Conservation (phyloP, 2,329 filamentous ascomycete genomes). For the Penicillium sp. region DNA sequence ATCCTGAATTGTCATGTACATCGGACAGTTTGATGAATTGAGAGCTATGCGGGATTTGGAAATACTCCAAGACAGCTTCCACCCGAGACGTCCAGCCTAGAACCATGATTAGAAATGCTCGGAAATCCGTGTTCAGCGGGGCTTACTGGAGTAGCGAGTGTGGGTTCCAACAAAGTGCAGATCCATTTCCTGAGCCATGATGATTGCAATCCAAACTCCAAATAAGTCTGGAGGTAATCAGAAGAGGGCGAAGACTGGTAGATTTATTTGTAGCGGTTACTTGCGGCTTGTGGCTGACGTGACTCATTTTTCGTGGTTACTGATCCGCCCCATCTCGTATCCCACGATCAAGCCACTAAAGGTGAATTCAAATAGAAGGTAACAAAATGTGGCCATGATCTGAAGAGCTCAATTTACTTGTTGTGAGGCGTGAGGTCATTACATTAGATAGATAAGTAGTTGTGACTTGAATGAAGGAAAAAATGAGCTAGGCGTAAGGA, state of each 20-base stretch:
- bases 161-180: slow-evolving; percentile 30
- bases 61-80: slow-evolving; percentile 35
- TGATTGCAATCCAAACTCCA: not conserved
- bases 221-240: not conserved
- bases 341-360: too few species aligned
- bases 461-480: not conserved
- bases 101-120: not conserved
- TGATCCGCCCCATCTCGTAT: not conserved
- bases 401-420: not conserved
- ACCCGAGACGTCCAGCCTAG: slow-evolving; percentile 38
- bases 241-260: too few species aligned
- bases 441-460: slow-evolving; percentile 7
- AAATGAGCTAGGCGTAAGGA: not conserved
- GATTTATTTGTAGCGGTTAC: too few species aligned
- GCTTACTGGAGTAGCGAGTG: slow-evolving; percentile 36
- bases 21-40: slow-evolving; percentile 26
- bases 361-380: too few species aligned
- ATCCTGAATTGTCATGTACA: slow-evolving; percentile 11
- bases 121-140: not conserved
- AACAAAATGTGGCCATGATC: slow-evolving; percentile 1
- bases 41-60: slow-evolving; percentile 29
- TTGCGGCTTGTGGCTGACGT: not conserved
- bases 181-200: slow-evolving; percentile 18
- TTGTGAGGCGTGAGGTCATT: not conserved
- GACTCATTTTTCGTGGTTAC: not conserved